Percentiles rank a stretch among this genome's conserved stretches.
phyloP scores from a whole-genome alignment of 306 rosid genomes.

The Ormosia semicastrata region DNA sequence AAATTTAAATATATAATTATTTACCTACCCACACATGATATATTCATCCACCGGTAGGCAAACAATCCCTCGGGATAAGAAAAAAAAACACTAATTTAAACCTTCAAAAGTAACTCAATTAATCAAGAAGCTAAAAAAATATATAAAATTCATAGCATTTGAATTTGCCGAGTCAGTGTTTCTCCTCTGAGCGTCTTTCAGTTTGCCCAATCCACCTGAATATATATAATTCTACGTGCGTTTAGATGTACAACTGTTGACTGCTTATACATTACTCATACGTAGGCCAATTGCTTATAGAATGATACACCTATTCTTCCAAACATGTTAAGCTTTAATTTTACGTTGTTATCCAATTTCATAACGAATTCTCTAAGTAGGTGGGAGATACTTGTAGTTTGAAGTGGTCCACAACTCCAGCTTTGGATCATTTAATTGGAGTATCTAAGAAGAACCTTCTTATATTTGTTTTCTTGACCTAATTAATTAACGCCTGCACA shows the following conservation, averaged over 20 bases:
- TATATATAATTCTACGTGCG: constrained; percentile 9
- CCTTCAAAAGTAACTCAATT: background rate
- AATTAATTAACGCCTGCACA: constrained; percentile 1
- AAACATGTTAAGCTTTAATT: constrained; percentile 19
- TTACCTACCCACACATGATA: too few species aligned
- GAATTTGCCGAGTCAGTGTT: background rate
- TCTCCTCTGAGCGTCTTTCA: background rate
- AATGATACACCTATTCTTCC: background rate
- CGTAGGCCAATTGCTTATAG: constrained; percentile 22
- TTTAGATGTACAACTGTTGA: constrained; percentile 14
- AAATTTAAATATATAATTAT: too few species aligned
- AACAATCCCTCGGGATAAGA: too few species aligned
- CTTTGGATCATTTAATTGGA: constrained; percentile 5
- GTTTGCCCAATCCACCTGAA: background rate
- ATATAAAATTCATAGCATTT: background rate
- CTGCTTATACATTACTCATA: constrained; percentile 32
- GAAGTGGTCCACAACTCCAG: constrained; percentile 36
- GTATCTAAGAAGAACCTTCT: background rate
- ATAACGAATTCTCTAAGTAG: background rate
- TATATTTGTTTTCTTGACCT: constrained; percentile 1
- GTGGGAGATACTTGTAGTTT: background rate
- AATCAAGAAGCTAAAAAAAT: background rate
- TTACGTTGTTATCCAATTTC: constrained; percentile 7
- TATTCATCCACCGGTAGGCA: too few species aligned
- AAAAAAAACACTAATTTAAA: background rate